Evolutionary conservation across 768 basidiomycete species (phyloP), one percentile per base, ranked within the genome.

Genomic region (Tulasnella sp.): DNA sequence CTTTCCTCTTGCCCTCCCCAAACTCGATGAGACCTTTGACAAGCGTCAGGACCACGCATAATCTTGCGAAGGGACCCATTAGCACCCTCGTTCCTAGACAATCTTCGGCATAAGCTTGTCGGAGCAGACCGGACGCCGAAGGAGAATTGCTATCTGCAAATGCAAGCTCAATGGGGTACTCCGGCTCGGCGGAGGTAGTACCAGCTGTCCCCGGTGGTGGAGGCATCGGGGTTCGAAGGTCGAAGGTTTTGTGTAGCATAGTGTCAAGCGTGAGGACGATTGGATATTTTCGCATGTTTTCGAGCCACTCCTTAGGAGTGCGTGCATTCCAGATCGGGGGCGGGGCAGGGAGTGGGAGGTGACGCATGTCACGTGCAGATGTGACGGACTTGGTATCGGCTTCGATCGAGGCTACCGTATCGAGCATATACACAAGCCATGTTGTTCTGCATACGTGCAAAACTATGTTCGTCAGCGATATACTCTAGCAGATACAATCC

Each of bases 401-500:
- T 55, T 74, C 73, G 52, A 74, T 60, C 5, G 68, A 66, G 12
- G 69, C 69, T 25, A 74, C 59, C 1, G 70, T 70, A 53, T 74
- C 73, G 55, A 73, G 69, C 43, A 71, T 65, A 55, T 69, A 74
- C 12, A 74, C 63, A 12, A 73, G 63, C 61, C 61, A 62, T 4
- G 44, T 48, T 15, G 61, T 62, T 25, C 61, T 62, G 4, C 17
- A 49, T 27, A 25, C 17, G n/a, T 17, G 38, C 34, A 38, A n/a
- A n/a, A n/a, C n/a, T n/a, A n/a, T n/a, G n/a, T n/a, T n/a, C n/a
- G n/a, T n/a, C n/a, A n/a, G n/a, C n/a, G n/a, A n/a, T n/a, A n/a
- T n/a, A n/a, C n/a, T n/a, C n/a, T n/a, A n/a, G n/a, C n/a, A n/a
- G n/a, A n/a, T n/a, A n/a, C n/a, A n/a, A n/a, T n/a, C n/a, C n/a